phyloP scores from a whole-genome alignment of 164 flowering plant genomes.

The Piper longum region DNA sequence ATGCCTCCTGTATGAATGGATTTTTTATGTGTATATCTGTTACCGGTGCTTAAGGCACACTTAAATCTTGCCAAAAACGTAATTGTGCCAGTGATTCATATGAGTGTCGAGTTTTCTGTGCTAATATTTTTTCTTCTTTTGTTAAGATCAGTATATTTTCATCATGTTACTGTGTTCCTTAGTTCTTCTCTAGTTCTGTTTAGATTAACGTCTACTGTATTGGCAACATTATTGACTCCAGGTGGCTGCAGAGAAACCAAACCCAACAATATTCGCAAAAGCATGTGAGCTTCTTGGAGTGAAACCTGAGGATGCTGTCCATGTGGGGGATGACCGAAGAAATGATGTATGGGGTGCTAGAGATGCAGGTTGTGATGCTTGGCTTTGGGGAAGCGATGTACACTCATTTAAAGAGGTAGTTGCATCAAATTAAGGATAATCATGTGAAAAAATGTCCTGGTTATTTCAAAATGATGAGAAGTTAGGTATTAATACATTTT shows the following conservation, averaged over 20 bases:
- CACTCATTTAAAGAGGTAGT: constrained; percentile 86
- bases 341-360: constrained; percentile 99
- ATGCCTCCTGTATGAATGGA: no score
- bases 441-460: neutral
- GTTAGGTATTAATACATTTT: neutral
- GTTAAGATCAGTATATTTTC: neutral
- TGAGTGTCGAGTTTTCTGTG: no score
- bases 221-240: constrained; percentile 6
- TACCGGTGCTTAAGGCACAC: no score
- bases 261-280: constrained; percentile 86
- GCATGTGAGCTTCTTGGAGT: constrained; percentile 93
- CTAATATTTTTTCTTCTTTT: neutral
- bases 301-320: constrained; percentile 86
- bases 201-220: neutral
- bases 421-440: neutral
- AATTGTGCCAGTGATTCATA: no score
- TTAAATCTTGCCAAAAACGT: no score
- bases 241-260: constrained; percentile 98
- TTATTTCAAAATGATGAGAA: neutral
- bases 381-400: constrained; percentile 99
- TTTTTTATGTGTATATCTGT: no score
- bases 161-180: neutral
- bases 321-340: constrained; percentile 97
- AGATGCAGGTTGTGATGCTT: constrained; percentile 99
- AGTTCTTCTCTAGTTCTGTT: neutral